Evolutionary conservation across 768 basidiomycete genomes (phyloP).

Genomic region (Melanogaster broomeanus): DNA sequence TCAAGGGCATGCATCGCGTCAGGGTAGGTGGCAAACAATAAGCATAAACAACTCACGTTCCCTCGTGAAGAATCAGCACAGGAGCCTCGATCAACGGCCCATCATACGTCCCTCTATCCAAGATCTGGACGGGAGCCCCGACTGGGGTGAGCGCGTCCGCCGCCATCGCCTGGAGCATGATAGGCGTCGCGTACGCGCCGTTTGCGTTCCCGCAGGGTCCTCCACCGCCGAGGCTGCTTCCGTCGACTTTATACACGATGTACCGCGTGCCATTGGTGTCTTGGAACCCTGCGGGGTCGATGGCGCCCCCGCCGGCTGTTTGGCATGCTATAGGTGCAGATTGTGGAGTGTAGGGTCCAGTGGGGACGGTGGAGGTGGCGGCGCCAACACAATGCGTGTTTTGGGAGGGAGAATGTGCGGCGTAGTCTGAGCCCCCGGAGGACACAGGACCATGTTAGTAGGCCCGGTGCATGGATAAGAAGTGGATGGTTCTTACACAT

Average conservation of each 20-base stretch:
- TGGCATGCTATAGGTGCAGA: conserved; percentile 24
- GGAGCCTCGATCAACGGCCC: conserved; percentile 35
- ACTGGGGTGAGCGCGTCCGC: conserved; percentile 24
- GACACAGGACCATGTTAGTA: too few species aligned
- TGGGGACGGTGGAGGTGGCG: conserved; percentile 23
- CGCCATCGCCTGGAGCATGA: conserved; percentile 30
- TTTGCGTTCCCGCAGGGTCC: conserved; percentile 26
- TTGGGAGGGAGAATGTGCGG: conserved; percentile 9
- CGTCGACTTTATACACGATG: conserved; percentile 33
- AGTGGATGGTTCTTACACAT: conserved; percentile 16
- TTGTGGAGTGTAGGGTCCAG: conserved; percentile 29
- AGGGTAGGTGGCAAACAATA: too few species aligned
- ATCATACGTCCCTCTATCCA: conserved; percentile 25
- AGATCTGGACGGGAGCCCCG: conserved; percentile 23
- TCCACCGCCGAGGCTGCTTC: conserved; percentile 32
- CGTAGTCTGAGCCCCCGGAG: conserved; percentile 6
- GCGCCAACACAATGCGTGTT: conserved; percentile 28
- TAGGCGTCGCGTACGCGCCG: conserved; percentile 23
- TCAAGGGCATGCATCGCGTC: neutral
- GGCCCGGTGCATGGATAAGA: neutral
- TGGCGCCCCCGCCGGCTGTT: conserved; percentile 24
- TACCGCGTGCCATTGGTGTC: conserved; percentile 26
- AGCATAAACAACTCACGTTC: conserved; percentile 10
- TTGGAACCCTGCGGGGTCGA: conserved; percentile 29
- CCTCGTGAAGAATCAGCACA: conserved; percentile 16